Evolutionary conservation across 495 filamentous ascomycete genomes (phyloP).

Genomic region (Penicillium odoratum): DNA sequence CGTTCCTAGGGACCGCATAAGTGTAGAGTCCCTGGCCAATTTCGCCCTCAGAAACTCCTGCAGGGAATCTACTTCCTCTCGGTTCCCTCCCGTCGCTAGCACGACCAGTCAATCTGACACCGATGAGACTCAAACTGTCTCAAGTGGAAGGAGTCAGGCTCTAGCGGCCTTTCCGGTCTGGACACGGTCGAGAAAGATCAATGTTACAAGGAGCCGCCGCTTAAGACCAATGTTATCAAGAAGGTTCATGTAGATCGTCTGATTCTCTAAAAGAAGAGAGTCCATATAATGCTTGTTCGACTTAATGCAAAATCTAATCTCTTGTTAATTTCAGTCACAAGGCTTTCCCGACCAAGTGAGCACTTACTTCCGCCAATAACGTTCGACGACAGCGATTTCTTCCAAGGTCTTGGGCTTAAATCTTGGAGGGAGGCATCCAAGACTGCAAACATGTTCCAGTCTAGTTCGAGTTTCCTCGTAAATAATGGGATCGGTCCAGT

Average conservation of each 20-base stretch:
- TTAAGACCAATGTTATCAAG: too few species aligned
- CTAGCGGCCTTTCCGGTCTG: too few species aligned
- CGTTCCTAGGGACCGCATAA: constrained; percentile 1
- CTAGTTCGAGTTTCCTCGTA: constrained; percentile 32
- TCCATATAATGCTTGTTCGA: too few species aligned
- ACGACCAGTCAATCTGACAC: neutral
- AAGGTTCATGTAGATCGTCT: too few species aligned
- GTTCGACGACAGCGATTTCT: constrained; percentile 28
- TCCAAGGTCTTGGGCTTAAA: constrained; percentile 29
- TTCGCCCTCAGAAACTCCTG: constrained; percentile 1
- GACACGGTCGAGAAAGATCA: too few species aligned
- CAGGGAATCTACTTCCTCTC: neutral
- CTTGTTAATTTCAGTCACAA: too few species aligned
- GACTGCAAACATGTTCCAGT: constrained; percentile 28
- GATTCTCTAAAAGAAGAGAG: too few species aligned
- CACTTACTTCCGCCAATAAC: constrained; percentile 31
- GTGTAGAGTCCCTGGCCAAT: constrained; percentile 4
- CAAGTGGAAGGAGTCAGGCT: too few species aligned
- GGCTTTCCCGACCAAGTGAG: too few species aligned
- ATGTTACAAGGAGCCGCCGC: too few species aligned
- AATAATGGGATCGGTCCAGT: constrained; percentile 36
- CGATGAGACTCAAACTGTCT: too few species aligned
- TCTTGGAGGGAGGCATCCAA: constrained; percentile 33
- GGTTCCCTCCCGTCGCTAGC: neutral
- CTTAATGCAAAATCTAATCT: too few species aligned